phyloP scores from a whole-genome alignment of 345 rosid species.

The Heritiera fomes region DNA sequence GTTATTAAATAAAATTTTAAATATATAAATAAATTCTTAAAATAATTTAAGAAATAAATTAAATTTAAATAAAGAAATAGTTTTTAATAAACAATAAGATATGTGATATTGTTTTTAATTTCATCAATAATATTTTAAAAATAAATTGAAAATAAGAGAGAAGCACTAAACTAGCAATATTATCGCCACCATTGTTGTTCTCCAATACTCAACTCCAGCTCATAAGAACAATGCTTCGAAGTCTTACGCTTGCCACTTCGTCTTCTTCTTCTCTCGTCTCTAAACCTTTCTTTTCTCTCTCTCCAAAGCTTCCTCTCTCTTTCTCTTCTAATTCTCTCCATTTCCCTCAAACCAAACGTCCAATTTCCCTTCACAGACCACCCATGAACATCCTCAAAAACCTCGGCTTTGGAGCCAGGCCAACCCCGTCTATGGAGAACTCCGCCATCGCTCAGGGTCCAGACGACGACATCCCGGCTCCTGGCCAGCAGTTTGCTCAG shows the following conservation, averaged over 20 bases:
- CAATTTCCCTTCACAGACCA: conserved; percentile 33
- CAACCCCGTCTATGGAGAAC: conserved; percentile 55
- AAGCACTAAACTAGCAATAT: not conserved
- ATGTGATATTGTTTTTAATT: too few species aligned
- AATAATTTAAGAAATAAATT: too few species aligned
- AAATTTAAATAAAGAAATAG: too few species aligned
- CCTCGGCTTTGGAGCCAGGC: conserved; percentile 64
- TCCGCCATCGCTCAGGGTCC: conserved; percentile 69
- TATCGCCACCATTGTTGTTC: not conserved
- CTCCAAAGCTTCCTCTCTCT: conserved; percentile 10
- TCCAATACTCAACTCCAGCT: not conserved
- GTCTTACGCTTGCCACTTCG: conserved; percentile 7
- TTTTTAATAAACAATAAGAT: too few species aligned
- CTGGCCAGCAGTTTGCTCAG: conserved; percentile 77
- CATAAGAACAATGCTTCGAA: conserved; percentile 4
- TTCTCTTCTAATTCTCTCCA: conserved; percentile 21
- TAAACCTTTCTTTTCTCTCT: conserved; percentile 7
- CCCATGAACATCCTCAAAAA: conserved; percentile 89
- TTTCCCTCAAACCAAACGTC: conserved; percentile 27
- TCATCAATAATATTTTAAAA: too few species aligned
- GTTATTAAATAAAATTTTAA: too few species aligned
- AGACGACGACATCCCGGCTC: conserved; percentile 70
- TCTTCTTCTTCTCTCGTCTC: conserved; percentile 25
- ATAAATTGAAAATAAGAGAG: not conserved
- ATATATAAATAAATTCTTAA: too few species aligned